Evolutionary conservation across 345 rosid genomes (phyloP).

Genomic region (Sisymbrium altissimum): DNA sequence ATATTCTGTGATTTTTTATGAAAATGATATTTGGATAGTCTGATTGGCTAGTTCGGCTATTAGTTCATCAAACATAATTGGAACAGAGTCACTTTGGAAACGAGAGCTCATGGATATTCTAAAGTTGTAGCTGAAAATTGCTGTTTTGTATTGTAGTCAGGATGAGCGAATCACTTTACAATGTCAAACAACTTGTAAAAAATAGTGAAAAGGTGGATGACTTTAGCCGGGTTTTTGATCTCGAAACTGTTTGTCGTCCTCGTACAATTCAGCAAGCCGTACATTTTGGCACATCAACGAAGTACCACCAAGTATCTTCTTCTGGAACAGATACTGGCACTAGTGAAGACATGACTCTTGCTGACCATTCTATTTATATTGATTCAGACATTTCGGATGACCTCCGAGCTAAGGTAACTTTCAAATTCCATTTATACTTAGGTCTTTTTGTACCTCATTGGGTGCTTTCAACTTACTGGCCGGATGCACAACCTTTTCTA

Average conservation of each 20-base stretch:
- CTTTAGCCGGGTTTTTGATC: conserved; percentile 38
- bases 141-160: conserved; percentile 51
- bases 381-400: conserved; percentile 71
- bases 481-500: background rate
- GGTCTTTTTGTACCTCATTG: background rate
- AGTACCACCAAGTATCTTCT: conserved; percentile 34
- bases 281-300: conserved; percentile 40
- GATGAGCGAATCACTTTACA: conserved; percentile 80
- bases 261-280: conserved; percentile 48
- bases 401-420: conserved; percentile 59
- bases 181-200: conserved; percentile 56
- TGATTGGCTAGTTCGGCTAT: background rate
- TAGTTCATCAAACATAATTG: background rate
- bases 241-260: conserved; percentile 64
- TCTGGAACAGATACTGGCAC: conserved; percentile 43
- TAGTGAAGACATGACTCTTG: conserved; percentile 40
- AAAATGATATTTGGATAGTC: background rate
- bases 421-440: background rate
- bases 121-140: conserved; percentile 5
- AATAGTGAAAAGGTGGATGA: conserved; percentile 43
- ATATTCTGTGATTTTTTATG: no score
- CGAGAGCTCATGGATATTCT: background rate
- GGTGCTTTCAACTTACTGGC: background rate
- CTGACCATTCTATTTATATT: conserved; percentile 53
- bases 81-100: background rate